Percentiles rank a stretch among this genome's conserved stretches.
phyloP scores from a whole-genome alignment of 2,329 filamentous ascomycete genomes.

The Scleromitrula shiraiana region DNA sequence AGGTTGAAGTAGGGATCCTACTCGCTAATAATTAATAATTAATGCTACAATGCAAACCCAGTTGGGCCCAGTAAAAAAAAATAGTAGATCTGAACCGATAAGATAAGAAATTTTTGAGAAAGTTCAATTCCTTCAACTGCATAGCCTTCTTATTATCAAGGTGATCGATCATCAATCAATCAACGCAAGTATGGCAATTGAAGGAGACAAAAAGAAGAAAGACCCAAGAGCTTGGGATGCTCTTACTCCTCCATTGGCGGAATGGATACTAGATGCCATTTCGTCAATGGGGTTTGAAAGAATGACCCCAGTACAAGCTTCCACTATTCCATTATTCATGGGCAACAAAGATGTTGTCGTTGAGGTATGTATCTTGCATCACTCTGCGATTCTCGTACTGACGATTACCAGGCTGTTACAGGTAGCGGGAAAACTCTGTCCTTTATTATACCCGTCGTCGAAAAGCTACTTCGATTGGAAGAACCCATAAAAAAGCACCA shows the following conservation, averaged over 20 bases:
- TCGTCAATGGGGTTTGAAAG: slow-evolving; percentile 75
- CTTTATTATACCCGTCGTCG: slow-evolving; percentile 76
- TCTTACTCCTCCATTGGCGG: slow-evolving; percentile 60
- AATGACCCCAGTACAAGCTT: slow-evolving; percentile 93
- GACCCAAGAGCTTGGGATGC: slow-evolving; percentile 56
- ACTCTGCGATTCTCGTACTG: slow-evolving; percentile 3
- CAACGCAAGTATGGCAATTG: slow-evolving; percentile 1
- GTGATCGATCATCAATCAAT: neutral
- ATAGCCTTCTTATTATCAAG: neutral
- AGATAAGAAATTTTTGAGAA: slow-evolving; percentile 8
- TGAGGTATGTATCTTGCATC: slow-evolving; percentile 43
- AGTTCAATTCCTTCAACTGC: neutral
- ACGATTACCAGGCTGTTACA: slow-evolving; percentile 60
- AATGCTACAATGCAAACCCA: too few relatives aligned
- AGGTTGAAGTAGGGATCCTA: neutral
- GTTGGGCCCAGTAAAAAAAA: slow-evolving; percentile 2
- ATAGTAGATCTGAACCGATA: neutral
- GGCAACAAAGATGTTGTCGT: slow-evolving; percentile 89
- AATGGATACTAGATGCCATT: slow-evolving; percentile 83
- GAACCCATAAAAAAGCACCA: slow-evolving; percentile 85
- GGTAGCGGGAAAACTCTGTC: slow-evolving; percentile 86
- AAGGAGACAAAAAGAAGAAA: slow-evolving; percentile 31
- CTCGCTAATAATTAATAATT: neutral
- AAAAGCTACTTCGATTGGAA: slow-evolving; percentile 70
- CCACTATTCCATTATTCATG: slow-evolving; percentile 80